These are phyloP conservation scores for Kwoniella newhampshirensis DNA, from an alignment of 768 basidiomycete genomes.

Conservation along the genomic window DNA sequence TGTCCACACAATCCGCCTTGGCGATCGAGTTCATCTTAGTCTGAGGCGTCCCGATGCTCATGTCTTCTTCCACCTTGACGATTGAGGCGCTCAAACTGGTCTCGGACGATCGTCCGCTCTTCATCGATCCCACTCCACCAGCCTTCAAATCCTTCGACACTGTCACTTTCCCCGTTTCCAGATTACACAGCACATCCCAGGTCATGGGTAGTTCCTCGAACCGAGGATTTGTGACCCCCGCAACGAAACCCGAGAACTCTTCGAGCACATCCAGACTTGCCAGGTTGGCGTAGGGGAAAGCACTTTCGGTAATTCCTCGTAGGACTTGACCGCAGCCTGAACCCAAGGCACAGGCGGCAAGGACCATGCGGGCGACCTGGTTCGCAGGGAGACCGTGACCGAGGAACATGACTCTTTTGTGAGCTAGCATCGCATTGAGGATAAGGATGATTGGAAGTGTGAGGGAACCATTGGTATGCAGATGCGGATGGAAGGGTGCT, in stretches of 20 bases:
- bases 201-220: constrained; percentile 74
- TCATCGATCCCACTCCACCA: constrained; percentile 15
- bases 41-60: constrained; percentile 20
- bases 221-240: constrained; percentile 95
- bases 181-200: constrained; percentile 94
- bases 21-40: constrained; percentile 31
- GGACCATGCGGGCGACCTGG: constrained; percentile 83
- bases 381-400: constrained; percentile 87
- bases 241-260: constrained; percentile 80
- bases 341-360: constrained; percentile 89
- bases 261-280: constrained; percentile 81
- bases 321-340: constrained; percentile 80
- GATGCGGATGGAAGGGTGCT: constrained; percentile 76
- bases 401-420: constrained; percentile 93
- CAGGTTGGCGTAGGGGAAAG: constrained; percentile 93
- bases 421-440: constrained; percentile 92
- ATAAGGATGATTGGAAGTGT: constrained; percentile 94
- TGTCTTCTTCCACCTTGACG: constrained; percentile 43
- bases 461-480: constrained; percentile 83
- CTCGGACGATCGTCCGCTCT: constrained; percentile 28
- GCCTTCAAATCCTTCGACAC: constrained; percentile 76
- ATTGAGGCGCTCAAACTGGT: constrained; percentile 55
- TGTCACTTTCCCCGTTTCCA: constrained; percentile 79
- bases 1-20: constrained; percentile 69
- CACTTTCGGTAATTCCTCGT: constrained; percentile 81